phyloP scores from a whole-genome alignment of 805 yeast species.

The Pichia gijzeniarum region DNA sequence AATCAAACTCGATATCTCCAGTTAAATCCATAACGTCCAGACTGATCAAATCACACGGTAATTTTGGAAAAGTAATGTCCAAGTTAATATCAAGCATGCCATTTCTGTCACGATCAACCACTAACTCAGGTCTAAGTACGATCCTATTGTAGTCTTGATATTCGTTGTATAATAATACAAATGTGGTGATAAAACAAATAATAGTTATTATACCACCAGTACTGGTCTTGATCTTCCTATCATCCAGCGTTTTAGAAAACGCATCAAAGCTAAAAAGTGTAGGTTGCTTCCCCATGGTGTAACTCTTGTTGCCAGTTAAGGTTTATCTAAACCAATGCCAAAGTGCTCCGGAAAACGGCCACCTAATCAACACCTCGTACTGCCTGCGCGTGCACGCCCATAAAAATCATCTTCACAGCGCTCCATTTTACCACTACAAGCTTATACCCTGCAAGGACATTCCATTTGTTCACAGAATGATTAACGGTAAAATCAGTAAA shows the following conservation, averaged over 20 bases:
- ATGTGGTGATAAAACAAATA: constrained; percentile 53
- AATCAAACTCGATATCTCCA: constrained; percentile 76
- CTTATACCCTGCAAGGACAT: too few relatives aligned
- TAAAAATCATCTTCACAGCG: too few relatives aligned
- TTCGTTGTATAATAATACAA: constrained; percentile 63
- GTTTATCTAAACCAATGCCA: too few relatives aligned
- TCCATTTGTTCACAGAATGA: too few relatives aligned
- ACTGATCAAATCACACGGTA: constrained; percentile 80
- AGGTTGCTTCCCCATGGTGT: constrained; percentile 26
- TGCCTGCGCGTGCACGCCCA: too few relatives aligned
- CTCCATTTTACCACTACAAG: too few relatives aligned
- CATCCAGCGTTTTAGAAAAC: constrained; percentile 92
- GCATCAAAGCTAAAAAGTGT: constrained; percentile 66
- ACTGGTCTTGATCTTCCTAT: constrained; percentile 80
- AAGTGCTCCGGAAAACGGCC: too few relatives aligned
- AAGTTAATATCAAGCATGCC: constrained; percentile 69
- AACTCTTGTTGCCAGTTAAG: background rate
- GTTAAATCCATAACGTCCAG: constrained; percentile 85
- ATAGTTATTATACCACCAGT: constrained; percentile 88
- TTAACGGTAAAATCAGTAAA: background rate
- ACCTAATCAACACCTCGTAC: too few relatives aligned
- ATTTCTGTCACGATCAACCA: constrained; percentile 78
- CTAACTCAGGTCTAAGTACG: constrained; percentile 72
- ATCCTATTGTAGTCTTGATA: constrained; percentile 67
- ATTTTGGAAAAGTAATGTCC: constrained; percentile 74